Base-by-base conservation (phyloP, 2,329 filamentous ascomycete species). In the Ophiostoma sp. region DNA sequence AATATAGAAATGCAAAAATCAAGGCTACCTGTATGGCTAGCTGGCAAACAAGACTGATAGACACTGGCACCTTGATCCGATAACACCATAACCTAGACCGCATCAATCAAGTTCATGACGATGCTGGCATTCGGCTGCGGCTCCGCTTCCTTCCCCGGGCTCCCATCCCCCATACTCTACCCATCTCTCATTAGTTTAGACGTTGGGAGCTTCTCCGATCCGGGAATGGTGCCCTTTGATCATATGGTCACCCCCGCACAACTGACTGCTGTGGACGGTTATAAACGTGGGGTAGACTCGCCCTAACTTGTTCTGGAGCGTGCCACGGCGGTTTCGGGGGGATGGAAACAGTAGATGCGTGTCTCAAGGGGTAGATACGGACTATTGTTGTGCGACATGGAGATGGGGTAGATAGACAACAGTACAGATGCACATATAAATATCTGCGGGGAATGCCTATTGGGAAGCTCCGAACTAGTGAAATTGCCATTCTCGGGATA, bases 301-400 rank as follows among this genome's bases (percentile, higher is more conserved):
- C 6, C 18, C 55, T 18, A 55, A 27, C 49, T 55, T n/a, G 49
- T 55, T 9, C 18, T 60, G 55, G 55, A 40, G 55, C 55, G 55
- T 60, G 27, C 55, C 55, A 38, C 55, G 55, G 55, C 55, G 55
- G 27, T 60, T 12, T 60, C 55, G 55, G 55, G 27, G 55, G 14
- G 18, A 60, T 18, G 55, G 55, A 60, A 49, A 36, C 52, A 18
- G 6, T 27, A 7, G 47, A 27, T 27, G 8, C n/a, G 16, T 52
- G 16, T 52, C 49, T 55, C 27, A 27, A 27, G 49, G 49, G 49
- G 49, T 55, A 55, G 4, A 14, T 5, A 14, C 55, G 55, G 55
- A 40, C 3, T 11, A 60, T 60, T 60, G 55, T 60, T 40, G 27
- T 60, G 55, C 55, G 55, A 60, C 27, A 60, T 18, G 45, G 45